phyloP scores from a whole-genome alignment of 345 rosid genomes.

The Melaleuca quinquenervia region DNA sequence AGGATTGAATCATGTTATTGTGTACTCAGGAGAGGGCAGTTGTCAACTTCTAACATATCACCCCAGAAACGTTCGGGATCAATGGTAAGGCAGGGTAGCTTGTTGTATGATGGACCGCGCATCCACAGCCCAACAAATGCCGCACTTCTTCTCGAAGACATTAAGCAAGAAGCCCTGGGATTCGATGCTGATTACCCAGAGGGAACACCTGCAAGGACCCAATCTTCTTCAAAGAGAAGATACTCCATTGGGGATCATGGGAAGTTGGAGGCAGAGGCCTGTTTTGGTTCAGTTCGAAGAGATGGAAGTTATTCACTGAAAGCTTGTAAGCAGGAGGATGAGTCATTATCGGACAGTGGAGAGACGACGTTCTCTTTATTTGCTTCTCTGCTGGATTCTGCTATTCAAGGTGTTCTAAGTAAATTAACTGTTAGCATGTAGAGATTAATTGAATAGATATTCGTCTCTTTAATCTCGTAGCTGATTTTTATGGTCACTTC shows the following conservation, averaged over 20 bases:
- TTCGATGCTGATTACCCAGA: slow-evolving; percentile 38
- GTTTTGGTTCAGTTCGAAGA: slow-evolving; percentile 25
- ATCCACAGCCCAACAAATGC: slow-evolving; percentile 92
- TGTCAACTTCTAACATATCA: slow-evolving; percentile 42
- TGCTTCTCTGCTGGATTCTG: slow-evolving; percentile 84
- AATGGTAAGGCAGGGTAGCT: slow-evolving; percentile 48
- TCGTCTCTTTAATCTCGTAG: background rate
- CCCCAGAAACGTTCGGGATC: slow-evolving; percentile 33
- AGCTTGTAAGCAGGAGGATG: slow-evolving; percentile 84
- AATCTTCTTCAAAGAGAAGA: slow-evolving; percentile 45
- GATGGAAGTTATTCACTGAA: slow-evolving; percentile 57
- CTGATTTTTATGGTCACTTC: background rate
- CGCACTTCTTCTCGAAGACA: slow-evolving; percentile 83
- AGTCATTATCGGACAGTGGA: slow-evolving; percentile 48
- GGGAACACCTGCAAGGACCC: slow-evolving; percentile 23
- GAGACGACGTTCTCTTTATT: slow-evolving; percentile 60
- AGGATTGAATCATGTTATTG: background rate
- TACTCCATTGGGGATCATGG: slow-evolving; percentile 25
- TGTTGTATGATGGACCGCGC: slow-evolving; percentile 62
- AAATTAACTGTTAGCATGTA: background rate
- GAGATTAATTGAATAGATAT: background rate
- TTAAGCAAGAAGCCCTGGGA: slow-evolving; percentile 74
- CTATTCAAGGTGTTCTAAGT: slow-evolving; percentile 61
- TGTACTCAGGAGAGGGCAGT: slow-evolving; percentile 48
- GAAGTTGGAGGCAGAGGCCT: slow-evolving; percentile 25